Conservation (phyloP, 139 green algal genomes). For the Pleodorina starrii region DNA sequence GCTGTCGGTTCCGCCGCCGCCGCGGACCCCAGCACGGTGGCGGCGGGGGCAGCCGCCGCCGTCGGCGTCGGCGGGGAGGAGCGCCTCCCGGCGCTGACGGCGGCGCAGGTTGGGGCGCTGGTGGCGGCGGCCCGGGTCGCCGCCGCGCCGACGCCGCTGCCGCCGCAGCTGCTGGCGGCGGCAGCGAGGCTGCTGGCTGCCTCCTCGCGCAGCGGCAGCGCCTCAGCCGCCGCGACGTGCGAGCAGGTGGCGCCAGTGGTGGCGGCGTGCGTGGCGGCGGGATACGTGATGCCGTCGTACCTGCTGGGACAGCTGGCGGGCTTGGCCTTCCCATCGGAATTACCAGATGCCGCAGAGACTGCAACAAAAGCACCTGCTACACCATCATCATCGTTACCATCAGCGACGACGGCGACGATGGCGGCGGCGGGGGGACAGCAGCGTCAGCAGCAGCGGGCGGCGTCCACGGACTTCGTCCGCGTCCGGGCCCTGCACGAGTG, state of each 20-base stretch:
- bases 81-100: neutral
- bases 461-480: too few relatives aligned
- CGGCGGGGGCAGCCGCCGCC: neutral
- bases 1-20: neutral
- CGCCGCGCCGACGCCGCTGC: neutral
- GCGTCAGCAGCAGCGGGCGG: too few relatives aligned
- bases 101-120: neutral
- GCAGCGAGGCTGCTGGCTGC: constrained; percentile 13
- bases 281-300: neutral
- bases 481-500: constrained; percentile 4
- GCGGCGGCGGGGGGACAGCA: too few relatives aligned
- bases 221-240: neutral
- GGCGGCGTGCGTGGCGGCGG: neutral
- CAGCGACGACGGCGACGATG: too few relatives aligned
- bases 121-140: neutral
- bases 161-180: neutral
- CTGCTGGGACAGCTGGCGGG: neutral
- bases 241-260: constrained; percentile 9
- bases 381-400: too few relatives aligned
- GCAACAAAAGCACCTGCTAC: too few relatives aligned
- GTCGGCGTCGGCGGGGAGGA: too few relatives aligned
- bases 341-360: too few relatives aligned
- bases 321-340: neutral
- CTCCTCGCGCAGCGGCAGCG: too few relatives aligned
- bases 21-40: neutral